Conservation (phyloP, 306 rosid genomes). For the Quercus glauca region DNA sequence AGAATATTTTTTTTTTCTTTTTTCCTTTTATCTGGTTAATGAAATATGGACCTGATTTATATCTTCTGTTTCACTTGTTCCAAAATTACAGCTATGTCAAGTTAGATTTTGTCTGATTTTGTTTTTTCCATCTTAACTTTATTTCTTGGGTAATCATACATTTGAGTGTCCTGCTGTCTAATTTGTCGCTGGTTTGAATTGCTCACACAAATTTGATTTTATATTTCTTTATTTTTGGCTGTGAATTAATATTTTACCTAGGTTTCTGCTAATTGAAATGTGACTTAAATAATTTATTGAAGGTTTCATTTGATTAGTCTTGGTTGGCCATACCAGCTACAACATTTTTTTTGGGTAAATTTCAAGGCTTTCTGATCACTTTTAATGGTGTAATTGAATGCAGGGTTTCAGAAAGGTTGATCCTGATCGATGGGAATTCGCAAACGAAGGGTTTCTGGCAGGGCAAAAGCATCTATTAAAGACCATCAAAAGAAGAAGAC, state of each 20-base stretch:
- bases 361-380: neutral
- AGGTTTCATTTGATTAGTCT: neutral
- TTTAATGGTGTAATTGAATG: slow-evolving; percentile 1
- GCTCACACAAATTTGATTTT: too few species aligned
- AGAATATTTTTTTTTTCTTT: too few species aligned
- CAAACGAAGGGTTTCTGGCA: slow-evolving; percentile 84
- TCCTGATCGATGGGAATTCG: slow-evolving; percentile 97
- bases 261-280: neutral
- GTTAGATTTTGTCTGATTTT: neutral
- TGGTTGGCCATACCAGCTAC: neutral
- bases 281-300: too few species aligned
- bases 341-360: neutral
- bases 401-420: slow-evolving; percentile 95
- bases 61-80: neutral
- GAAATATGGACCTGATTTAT: neutral
- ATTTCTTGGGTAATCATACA: too few species aligned
- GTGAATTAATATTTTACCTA: neutral
- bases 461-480: slow-evolving; percentile 74
- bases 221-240: neutral
- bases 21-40: neutral
- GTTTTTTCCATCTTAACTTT: neutral
- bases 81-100: neutral
- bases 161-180: too few species aligned
- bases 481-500: slow-evolving; percentile 86
- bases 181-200: too few species aligned